Evolutionary conservation across 2,329 filamentous ascomycete genomes (phyloP).

Genomic region (Stemphylium lycopersici): DNA sequence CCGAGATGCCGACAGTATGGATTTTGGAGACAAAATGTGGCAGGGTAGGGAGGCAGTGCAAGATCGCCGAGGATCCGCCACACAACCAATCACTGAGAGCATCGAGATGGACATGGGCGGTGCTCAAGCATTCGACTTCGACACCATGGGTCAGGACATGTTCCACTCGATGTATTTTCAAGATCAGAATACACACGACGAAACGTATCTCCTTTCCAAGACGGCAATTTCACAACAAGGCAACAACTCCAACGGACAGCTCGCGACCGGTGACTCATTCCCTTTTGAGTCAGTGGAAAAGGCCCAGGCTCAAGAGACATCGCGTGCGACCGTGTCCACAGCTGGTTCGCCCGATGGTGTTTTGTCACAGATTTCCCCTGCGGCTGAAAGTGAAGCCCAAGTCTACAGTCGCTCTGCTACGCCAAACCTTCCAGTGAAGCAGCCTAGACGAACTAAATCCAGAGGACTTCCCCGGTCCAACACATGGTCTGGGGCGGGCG

Average conservation of each 20-base stretch:
- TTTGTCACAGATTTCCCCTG: conserved; percentile 24
- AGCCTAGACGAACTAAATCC: conserved; percentile 28
- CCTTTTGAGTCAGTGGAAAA: conserved; percentile 3
- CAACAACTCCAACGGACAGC: background rate
- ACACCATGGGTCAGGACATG: conserved; percentile 14
- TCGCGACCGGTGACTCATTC: conserved; percentile 4
- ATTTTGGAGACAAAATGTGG: conserved; percentile 33
- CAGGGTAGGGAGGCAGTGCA: conserved; percentile 27
- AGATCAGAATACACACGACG: conserved; percentile 5
- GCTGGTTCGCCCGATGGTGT: conserved; percentile 28
- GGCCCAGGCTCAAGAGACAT: conserved; percentile 1
- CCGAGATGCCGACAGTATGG: conserved; percentile 66
- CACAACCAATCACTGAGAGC: conserved; percentile 27
- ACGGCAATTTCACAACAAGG: conserved; percentile 4
- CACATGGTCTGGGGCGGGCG: conserved; percentile 46
- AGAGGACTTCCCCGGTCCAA: conserved; percentile 44
- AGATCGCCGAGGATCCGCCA: conserved; percentile 17
- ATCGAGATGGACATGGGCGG: conserved; percentile 26
- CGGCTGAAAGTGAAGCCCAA: conserved; percentile 24
- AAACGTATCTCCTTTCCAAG: conserved; percentile 1
- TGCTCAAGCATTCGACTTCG: conserved; percentile 9
- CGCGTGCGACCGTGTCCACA: conserved; percentile 15
- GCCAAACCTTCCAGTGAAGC: conserved; percentile 25
- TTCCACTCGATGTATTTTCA: conserved; percentile 11
- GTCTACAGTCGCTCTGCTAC: conserved; percentile 34